These are phyloP conservation scores for Darksidea phi DNA, from an alignment of 495 filamentous ascomycete genomes.

Conservation along the genomic window DNA sequence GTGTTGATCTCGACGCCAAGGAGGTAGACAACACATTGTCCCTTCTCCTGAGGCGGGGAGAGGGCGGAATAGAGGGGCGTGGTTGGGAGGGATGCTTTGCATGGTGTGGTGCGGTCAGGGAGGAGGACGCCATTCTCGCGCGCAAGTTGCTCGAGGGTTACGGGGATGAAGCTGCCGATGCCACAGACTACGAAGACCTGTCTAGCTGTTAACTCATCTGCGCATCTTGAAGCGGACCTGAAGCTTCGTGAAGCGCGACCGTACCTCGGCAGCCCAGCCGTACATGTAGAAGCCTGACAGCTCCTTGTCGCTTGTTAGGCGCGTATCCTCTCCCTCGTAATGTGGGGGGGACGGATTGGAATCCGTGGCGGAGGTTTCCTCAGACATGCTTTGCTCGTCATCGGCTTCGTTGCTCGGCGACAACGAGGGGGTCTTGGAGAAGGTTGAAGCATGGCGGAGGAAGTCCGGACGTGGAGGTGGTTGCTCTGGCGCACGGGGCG, in stretches of 20 bases:
- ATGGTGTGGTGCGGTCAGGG: constrained; percentile 70
- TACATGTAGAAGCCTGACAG: constrained; percentile 94
- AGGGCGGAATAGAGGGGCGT: background rate
- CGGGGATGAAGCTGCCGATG: constrained; percentile 90
- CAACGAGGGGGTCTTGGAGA: constrained; percentile 36
- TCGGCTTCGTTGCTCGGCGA: constrained; percentile 44
- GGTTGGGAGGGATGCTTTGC: constrained; percentile 54
- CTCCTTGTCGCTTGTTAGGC: constrained; percentile 82
- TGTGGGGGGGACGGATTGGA: constrained; percentile 39
- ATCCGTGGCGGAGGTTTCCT: constrained; percentile 34
- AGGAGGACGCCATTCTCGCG: constrained; percentile 85
- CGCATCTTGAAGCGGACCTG: background rate
- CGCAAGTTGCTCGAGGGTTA: constrained; percentile 89
- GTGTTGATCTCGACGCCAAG: constrained; percentile 88
- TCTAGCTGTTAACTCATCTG: background rate
- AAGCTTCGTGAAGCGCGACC: background rate
- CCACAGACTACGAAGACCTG: constrained; percentile 87
- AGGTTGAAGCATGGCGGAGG: constrained; percentile 25
- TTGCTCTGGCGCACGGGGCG: constrained; percentile 13
- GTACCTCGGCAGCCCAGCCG: constrained; percentile 84
- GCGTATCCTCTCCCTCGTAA: constrained; percentile 83
- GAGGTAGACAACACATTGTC: constrained; percentile 80
- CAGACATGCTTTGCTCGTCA: constrained; percentile 41
- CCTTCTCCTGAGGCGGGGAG: constrained; percentile 39
- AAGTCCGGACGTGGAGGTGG: constrained; percentile 18